Percentiles rank a stretch among this genome's conserved stretches.
Conservation (phyloP, 768 basidiomycete genomes). For the Lanmaoa pseudosensibilis region DNA sequence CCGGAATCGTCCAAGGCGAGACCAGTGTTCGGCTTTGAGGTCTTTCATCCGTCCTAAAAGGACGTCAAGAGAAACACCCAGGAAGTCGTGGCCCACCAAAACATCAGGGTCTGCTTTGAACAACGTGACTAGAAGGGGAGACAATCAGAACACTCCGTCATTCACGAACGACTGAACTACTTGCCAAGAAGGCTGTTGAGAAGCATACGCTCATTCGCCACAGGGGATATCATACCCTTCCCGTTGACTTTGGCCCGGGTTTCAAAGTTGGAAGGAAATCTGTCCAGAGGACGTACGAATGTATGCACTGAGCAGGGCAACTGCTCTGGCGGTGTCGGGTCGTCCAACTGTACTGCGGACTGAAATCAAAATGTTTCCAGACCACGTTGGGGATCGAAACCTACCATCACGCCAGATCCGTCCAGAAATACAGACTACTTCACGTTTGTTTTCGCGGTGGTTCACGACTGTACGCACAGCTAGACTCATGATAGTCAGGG, state of each 20-base stretch:
- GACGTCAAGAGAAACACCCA: conserved; percentile 87
- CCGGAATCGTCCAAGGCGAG: conserved; percentile 87
- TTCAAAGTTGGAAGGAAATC: conserved; percentile 86
- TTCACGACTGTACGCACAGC: conserved; percentile 90
- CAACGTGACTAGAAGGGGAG: conserved; percentile 53
- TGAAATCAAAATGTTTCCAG: not conserved
- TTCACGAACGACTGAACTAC: conserved; percentile 14
- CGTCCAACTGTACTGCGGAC: conserved; percentile 77
- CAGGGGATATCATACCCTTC: conserved; percentile 68
- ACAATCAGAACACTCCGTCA: not conserved
- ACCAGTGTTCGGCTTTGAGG: conserved; percentile 91
- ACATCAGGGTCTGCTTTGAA: conserved; percentile 92
- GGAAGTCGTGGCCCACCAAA: conserved; percentile 92
- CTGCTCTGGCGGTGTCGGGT: conserved; percentile 86
- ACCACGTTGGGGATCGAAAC: conserved; percentile 13
- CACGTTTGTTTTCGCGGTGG: conserved; percentile 90
- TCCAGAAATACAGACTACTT: conserved; percentile 82
- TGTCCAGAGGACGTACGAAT: conserved; percentile 85
- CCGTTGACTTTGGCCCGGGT: conserved; percentile 58
- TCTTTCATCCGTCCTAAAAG: conserved; percentile 89
- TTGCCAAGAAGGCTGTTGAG: conserved; percentile 78
- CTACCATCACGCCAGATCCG: conserved; percentile 78
- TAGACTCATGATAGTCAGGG: conserved; percentile 87
- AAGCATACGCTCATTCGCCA: conserved; percentile 82
- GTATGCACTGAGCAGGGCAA: conserved; percentile 83